phyloP scores from a whole-genome alignment of 768 basidiomycete genomes.

The Plicaturopsis crispa region DNA sequence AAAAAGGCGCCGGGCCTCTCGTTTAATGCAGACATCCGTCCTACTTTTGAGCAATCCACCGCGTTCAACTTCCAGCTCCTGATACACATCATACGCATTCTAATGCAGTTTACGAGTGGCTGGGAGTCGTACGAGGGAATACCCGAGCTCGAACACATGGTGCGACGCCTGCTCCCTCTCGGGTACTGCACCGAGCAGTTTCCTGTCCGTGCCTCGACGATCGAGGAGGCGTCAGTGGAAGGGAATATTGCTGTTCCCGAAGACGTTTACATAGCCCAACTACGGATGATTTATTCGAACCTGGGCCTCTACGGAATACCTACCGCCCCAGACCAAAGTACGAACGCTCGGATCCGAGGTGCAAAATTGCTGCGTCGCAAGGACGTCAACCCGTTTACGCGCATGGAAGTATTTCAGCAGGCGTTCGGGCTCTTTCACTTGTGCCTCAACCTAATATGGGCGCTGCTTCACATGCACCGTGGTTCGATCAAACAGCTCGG shows the following conservation, averaged over 20 bases:
- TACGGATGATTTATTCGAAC: constrained; percentile 3
- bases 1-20: background rate
- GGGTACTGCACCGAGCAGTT: background rate
- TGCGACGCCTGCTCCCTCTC: constrained; percentile 2
- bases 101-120: background rate
- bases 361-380: constrained; percentile 1
- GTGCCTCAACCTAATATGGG: constrained; percentile 13
- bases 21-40: constrained; percentile 3
- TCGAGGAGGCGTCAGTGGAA: constrained; percentile 8
- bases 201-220: constrained; percentile 7
- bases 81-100: constrained; percentile 1
- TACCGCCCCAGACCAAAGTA: constrained; percentile 11
- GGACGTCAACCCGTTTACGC: constrained; percentile 6
- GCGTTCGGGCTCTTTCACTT: constrained; percentile 13
- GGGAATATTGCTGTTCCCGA: constrained; percentile 10
- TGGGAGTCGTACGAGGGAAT: background rate
- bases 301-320: constrained; percentile 7
- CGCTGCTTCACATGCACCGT: constrained; percentile 8
- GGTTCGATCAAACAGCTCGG: constrained; percentile 8
- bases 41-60: background rate
- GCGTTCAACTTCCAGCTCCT: constrained; percentile 5
- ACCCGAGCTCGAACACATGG: constrained; percentile 2
- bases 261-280: constrained; percentile 10
- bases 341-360: constrained; percentile 8
- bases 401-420: constrained; percentile 8